These are phyloP conservation scores for Cercospora janseana DNA, from an alignment of 2,329 filamentous ascomycete genomes.

Conservation along the genomic window DNA sequence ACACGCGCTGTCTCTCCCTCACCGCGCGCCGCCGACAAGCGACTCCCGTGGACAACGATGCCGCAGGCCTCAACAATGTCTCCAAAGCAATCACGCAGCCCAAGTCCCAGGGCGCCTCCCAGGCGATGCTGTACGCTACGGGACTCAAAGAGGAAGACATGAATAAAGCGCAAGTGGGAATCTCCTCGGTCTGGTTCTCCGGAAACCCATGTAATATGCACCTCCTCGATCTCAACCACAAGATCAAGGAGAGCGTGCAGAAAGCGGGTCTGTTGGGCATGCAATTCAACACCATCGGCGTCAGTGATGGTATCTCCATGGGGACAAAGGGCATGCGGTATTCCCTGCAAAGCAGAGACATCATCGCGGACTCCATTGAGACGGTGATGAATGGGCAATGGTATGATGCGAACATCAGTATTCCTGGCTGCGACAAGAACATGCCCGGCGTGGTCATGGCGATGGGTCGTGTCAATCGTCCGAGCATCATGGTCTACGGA, in stretches of 20 bases:
- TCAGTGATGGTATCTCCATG: slow-evolving; percentile 98
- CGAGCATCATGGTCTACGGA: slow-evolving; percentile 96
- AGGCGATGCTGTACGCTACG: slow-evolving; percentile 98
- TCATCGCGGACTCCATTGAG: slow-evolving; percentile 98
- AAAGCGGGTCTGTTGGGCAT: slow-evolving; percentile 79
- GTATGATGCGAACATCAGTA: slow-evolving; percentile 96
- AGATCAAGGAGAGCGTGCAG: slow-evolving; percentile 70
- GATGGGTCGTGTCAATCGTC: slow-evolving; percentile 91
- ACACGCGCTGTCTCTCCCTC: slow-evolving; percentile 16
- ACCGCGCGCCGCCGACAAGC: slow-evolving; percentile 25
- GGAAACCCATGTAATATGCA: slow-evolving; percentile 99
- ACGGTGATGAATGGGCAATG: slow-evolving; percentile 98
- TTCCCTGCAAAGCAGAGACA: slow-evolving; percentile 75
- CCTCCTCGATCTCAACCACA: slow-evolving; percentile 79
- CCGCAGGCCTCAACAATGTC: slow-evolving; percentile 69
- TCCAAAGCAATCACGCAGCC: slow-evolving; percentile 88
- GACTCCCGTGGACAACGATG: slow-evolving; percentile 28
- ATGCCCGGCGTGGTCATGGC: slow-evolving; percentile 77
- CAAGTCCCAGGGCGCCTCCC: slow-evolving; percentile 95
- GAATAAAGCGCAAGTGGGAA: slow-evolving; percentile 95
- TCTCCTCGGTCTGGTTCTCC: slow-evolving; percentile 96
- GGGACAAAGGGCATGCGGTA: slow-evolving; percentile 96
- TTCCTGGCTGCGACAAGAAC: slow-evolving; percentile 99
- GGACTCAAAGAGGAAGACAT: slow-evolving; percentile 83
- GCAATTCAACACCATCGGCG: slow-evolving; percentile 98